Evolutionary conservation across 2,329 filamentous ascomycete species (phyloP), one percentile per base, ranked within the genome.

Genomic region (Alternaria sp.): DNA sequence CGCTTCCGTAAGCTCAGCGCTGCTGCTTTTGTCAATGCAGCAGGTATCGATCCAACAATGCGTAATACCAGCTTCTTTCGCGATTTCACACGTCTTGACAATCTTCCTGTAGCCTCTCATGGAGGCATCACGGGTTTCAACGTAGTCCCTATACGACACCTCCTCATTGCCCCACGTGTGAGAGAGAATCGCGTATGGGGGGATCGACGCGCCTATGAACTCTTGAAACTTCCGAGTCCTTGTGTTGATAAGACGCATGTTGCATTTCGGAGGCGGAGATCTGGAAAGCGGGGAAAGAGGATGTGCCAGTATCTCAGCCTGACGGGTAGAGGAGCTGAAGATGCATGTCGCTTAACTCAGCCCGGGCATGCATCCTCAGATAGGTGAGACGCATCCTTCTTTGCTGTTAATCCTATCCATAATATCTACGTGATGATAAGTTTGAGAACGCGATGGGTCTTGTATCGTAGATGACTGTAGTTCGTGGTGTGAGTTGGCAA

Each of bases 11-110:
- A 73, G 50, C 32, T 67, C 63, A 2, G 59, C 51, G n/a, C 46
- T 54, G n/a, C 47, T 60, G 12, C 45, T 26, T n/a, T 68, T 64
- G 53, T 68, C 57, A n/a, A 61, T 67, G 40, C 66, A 63, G 47
- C 58, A 50, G 3, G 51, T 56, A 21, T 54, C 44, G 11, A 56
- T 25, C 50, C 44, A 60, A 3, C 52, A 46, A 9, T 57, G 50
- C 10, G 9, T 3, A 3, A 61, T 11, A 17, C 9, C 36, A 2
- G 6, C 17, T 4, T 23, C 0, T 3, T 13, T 10, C 4, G 46
- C 59, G 1, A 61, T 25, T 1, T 46, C 12, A 12, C 36, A 17
- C 3, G 53, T 46, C 40, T 19, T 57, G 12, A 11, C 5, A 13
- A 52, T 57, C 5, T 52, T 57, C 10, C 2, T 10, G 12, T 36